phyloP scores from a whole-genome alignment of 2,329 filamentous ascomycete species.

The Epichloe hybrida region DNA sequence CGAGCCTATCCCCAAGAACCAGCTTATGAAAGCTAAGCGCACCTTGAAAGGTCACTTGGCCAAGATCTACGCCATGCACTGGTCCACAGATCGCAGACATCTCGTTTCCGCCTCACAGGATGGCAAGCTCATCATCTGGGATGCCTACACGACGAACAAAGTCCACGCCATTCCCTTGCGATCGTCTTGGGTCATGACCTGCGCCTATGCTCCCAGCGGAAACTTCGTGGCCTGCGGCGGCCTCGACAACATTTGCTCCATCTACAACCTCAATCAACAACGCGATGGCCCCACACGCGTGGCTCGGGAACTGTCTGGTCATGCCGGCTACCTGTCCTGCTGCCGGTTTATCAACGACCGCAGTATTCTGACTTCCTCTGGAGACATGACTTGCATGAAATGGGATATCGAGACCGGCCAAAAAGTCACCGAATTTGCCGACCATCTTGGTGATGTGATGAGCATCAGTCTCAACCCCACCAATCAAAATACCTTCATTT shows the following conservation, averaged over 20 bases:
- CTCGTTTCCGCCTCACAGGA: conserved; percentile 97
- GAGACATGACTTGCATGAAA: conserved; percentile 99
- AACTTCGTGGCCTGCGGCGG: conserved; percentile 98
- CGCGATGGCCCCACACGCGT: conserved; percentile 95
- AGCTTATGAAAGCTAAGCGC: conserved; percentile 92
- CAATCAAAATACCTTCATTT: conserved; percentile 98
- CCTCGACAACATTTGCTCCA: conserved; percentile 98
- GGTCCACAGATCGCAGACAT: conserved; percentile 95
- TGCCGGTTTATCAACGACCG: conserved; percentile 98
- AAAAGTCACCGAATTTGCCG: conserved; percentile 94
- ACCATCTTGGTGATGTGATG: conserved; percentile 98
- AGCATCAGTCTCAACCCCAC: conserved; percentile 99
- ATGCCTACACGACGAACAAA: conserved; percentile 99
- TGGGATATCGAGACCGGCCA: conserved; percentile 98
- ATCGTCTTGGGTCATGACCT: conserved; percentile 99
- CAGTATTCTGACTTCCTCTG: conserved; percentile 92
- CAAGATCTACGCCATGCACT: conserved; percentile 99
- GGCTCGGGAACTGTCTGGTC: conserved; percentile 86
- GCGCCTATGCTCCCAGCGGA: conserved; percentile 93
- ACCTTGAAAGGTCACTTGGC: conserved; percentile 95
- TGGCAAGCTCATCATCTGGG: conserved; percentile 99
- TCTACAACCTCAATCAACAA: conserved; percentile 93
- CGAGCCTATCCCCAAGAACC: conserved; percentile 79
- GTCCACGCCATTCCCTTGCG: conserved; percentile 95
- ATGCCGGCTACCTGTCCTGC: conserved; percentile 95